A percentile compares a stretch with the other conserved stretches of the same genome.
phyloP scores from a whole-genome alignment of 2,329 filamentous ascomycete species.

The Cordyceps tenuipes region DNA sequence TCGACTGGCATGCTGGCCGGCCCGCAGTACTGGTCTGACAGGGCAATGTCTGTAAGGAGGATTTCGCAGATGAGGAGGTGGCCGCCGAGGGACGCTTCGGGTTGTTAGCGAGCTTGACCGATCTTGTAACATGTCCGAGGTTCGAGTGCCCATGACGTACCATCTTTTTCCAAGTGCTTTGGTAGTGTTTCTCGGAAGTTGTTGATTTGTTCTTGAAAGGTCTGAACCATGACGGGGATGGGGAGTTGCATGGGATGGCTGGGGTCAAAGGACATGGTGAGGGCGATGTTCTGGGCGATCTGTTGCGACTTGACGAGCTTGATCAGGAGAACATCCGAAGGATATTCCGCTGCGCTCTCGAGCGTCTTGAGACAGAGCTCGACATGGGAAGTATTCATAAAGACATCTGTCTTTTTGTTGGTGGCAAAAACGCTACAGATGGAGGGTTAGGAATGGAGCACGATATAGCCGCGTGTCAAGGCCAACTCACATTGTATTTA shows the following conservation, averaged over 20 bases:
- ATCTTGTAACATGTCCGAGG: background rate
- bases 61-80: slow-evolving; percentile 38
- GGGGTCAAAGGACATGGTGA: slow-evolving; percentile 28
- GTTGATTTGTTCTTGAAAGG: slow-evolving; percentile 36
- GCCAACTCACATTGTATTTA: slow-evolving; percentile 37
- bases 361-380: slow-evolving; percentile 36
- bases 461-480: too few relatives aligned
- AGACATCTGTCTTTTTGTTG: slow-evolving; percentile 39
- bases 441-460: background rate
- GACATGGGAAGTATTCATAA: slow-evolving; percentile 38
- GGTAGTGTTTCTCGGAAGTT: slow-evolving; percentile 30
- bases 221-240: slow-evolving; percentile 32
- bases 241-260: slow-evolving; percentile 29
- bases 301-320: slow-evolving; percentile 40
- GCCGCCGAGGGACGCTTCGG: slow-evolving; percentile 29
- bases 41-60: slow-evolving; percentile 38
- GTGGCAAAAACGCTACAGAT: slow-evolving; percentile 31
- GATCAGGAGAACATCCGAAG: slow-evolving; percentile 36
- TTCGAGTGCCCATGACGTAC: slow-evolving; percentile 19
- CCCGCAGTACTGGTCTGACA: slow-evolving; percentile 30
- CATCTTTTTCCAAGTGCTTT: slow-evolving; percentile 24
- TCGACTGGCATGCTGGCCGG: slow-evolving; percentile 24
- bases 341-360: slow-evolving; percentile 32
- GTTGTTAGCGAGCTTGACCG: background rate
- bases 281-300: slow-evolving; percentile 38